Percentiles rank a stretch among this genome's conserved stretches.
Evolutionary conservation across 2,329 filamentous ascomycete genomes (phyloP).

Genomic region (Arthrobotrys sinensis): DNA sequence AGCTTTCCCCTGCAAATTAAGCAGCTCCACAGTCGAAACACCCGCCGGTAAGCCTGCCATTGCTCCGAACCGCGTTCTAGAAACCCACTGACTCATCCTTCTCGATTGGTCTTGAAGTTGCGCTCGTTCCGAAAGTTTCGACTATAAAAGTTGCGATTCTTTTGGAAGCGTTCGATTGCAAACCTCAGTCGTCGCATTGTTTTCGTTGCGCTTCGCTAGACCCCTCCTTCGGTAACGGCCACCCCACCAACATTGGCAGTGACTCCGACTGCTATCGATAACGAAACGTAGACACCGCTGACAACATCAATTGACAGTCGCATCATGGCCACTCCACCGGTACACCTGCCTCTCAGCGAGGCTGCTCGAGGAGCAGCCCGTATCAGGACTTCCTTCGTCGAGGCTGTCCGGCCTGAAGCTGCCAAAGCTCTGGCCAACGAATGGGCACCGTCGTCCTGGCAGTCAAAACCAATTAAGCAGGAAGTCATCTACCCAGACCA

Average conservation of each 20-base stretch:
- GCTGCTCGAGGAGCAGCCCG: constrained; percentile 62
- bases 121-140: background rate
- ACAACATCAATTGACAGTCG: constrained; percentile 7
- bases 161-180: background rate
- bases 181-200: constrained; percentile 12
- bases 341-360: constrained; percentile 63
- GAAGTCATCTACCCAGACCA: constrained; percentile 78
- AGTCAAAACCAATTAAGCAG: constrained; percentile 84
- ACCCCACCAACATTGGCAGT: background rate
- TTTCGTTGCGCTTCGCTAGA: background rate
- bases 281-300: background rate
- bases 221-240: constrained; percentile 21
- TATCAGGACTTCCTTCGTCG: constrained; percentile 58
- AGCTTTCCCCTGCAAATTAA: constrained; percentile 4
- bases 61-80: constrained; percentile 14
- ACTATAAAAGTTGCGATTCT: background rate
- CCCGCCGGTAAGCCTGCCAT: constrained; percentile 26
- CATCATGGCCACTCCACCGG: constrained; percentile 60
- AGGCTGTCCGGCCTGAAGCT: constrained; percentile 30
- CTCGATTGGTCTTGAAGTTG: background rate
- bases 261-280: constrained; percentile 10
- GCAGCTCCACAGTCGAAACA: constrained; percentile 6
- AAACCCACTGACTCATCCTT: constrained; percentile 14
- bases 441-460: constrained; percentile 75
- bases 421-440: constrained; percentile 46